Base-by-base conservation (phyloP, 164 flowering plant genomes). In the Protea cynaroides region DNA sequence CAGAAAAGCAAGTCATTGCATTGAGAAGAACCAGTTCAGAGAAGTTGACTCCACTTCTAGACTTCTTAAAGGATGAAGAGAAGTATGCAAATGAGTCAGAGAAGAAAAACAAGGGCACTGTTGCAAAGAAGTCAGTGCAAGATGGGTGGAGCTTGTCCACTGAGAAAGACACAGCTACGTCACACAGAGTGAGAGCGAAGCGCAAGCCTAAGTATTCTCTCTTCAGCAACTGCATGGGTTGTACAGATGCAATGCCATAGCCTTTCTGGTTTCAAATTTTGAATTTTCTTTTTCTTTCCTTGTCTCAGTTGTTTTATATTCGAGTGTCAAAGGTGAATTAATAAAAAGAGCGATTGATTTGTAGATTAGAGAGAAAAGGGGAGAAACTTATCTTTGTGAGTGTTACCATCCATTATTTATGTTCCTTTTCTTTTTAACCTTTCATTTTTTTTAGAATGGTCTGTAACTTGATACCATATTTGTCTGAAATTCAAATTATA, bases 191-290 rank as follows among this genome's bases (percentile, higher is more conserved):
- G 19, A 71, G 64, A 64, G 75, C 68, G 63, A 85, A 81, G 71
- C 73, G 74, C 40, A 83, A 70, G 72, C 61, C 57, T 1, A 78
- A 62, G 54, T 59, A 79, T 64, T 80, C 81, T 17, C 55, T 83
- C 68, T 81, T 86, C 68, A 65, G 77, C 68, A 70, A 59, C 55
- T 86, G 86, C 82, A 70, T 86, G 56, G 83, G 86, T 65, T 83
- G 87, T 71, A 74, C 87, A 19, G 64, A 81, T 56, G 80, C 52
- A 29, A 61, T 61, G 15, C 67, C 62, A 22, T 74, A 25, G 69
- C 34, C 34, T 29, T 29, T 29, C 22, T 11, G 50, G 11, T 34
- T 58, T 18, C 19, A 18, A 15, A 12, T 11, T 56, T 19, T 23
- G 25, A 47, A 22, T 12, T n/a, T 59, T 19, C 17, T 34, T 53